phyloP scores from a whole-genome alignment of 768 basidiomycete genomes.

The Suillus placidus region DNA sequence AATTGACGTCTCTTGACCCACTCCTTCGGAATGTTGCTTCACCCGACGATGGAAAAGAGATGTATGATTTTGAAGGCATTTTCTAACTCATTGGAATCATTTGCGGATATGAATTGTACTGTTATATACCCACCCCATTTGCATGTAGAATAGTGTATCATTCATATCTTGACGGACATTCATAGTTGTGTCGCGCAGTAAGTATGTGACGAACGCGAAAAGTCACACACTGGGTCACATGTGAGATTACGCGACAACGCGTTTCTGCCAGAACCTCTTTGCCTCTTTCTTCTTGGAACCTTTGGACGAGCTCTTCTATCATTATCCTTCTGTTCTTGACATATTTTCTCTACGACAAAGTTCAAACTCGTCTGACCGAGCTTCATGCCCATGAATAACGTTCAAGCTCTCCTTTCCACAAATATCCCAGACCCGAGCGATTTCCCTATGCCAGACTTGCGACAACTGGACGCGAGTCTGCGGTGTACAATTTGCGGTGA shows the following conservation, averaged over 20 bases:
- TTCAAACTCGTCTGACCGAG: neutral
- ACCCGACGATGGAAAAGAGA: constrained; percentile 40
- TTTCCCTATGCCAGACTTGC: constrained; percentile 64
- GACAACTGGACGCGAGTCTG: constrained; percentile 62
- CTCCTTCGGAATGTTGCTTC: constrained; percentile 60
- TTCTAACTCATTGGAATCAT: constrained; percentile 23
- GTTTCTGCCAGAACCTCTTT: constrained; percentile 9
- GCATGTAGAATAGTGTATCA: constrained; percentile 24
- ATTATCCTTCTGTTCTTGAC: neutral
- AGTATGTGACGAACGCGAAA: constrained; percentile 6
- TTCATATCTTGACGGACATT: constrained; percentile 12
- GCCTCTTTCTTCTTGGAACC: constrained; percentile 7
- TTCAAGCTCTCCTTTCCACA: constrained; percentile 33
- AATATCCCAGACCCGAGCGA: constrained; percentile 68
- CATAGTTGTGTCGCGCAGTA: neutral
- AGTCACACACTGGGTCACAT: constrained; percentile 21
- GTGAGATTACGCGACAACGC: constrained; percentile 28
- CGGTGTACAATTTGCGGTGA: constrained; percentile 81
- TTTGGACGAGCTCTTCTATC: neutral
- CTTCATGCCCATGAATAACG: constrained; percentile 32
- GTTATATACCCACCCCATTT: constrained; percentile 17
- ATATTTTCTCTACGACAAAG: neutral
- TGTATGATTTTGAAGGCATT: constrained; percentile 47
- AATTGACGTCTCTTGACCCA: constrained; percentile 81
- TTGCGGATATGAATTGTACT: constrained; percentile 11